These are phyloP conservation scores for Penicilliopsis zonata DNA, from an alignment of 495 filamentous ascomycete species.

Conservation along the genomic window DNA sequence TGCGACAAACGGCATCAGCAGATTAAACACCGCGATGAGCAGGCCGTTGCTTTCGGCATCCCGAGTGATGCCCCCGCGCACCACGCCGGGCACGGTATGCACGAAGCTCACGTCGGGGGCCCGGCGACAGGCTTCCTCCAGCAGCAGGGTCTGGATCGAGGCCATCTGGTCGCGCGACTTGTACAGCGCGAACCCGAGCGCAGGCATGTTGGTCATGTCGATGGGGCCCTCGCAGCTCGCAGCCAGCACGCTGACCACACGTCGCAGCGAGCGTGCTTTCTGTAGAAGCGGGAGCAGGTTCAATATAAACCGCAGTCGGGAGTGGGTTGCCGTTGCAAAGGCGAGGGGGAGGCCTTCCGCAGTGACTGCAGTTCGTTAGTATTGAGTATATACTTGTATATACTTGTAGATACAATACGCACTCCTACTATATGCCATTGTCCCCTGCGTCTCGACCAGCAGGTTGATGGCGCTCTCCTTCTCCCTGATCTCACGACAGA, in stretches of 20 bases:
- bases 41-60: neutral
- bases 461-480: constrained; percentile 49
- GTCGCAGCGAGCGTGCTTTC: constrained; percentile 29
- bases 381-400: neutral
- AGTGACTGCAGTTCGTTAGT: constrained; percentile 29
- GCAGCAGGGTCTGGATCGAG: constrained; percentile 36
- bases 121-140: constrained; percentile 33
- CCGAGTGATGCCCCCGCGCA: constrained; percentile 26
- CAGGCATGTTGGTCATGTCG: constrained; percentile 32
- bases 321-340: constrained; percentile 45
- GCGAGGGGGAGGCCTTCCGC: constrained; percentile 43
- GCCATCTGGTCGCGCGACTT: constrained; percentile 25
- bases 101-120: constrained; percentile 46
- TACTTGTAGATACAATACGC: constrained; percentile 1
- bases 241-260: constrained; percentile 46
- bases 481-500: constrained; percentile 41
- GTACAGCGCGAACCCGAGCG: constrained; percentile 9
- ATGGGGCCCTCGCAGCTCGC: constrained; percentile 43
- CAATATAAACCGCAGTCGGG: constrained; percentile 47
- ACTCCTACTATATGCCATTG: constrained; percentile 6
- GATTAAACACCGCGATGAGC: neutral
- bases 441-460: constrained; percentile 34
- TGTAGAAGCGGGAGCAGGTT: constrained; percentile 52
- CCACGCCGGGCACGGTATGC: constrained; percentile 43
- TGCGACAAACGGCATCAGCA: constrained; percentile 17